These are phyloP conservation scores for Salix brachista DNA, from an alignment of 345 rosid species.

Conservation along the genomic window DNA sequence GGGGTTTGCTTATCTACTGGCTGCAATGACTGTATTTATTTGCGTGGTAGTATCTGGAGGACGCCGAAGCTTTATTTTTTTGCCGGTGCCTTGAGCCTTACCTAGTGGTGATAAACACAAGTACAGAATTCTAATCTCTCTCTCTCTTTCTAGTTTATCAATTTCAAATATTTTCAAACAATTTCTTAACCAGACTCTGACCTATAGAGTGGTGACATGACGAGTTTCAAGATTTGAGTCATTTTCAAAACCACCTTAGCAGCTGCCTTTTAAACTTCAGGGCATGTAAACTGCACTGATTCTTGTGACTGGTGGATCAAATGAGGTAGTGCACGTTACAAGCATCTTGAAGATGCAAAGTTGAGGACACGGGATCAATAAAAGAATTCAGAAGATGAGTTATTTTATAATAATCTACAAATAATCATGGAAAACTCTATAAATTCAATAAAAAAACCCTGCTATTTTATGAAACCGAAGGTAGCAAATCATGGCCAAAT, in stretches of 20 bases:
- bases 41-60: constrained; percentile 3
- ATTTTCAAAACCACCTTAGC: neutral
- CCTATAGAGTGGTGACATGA: neutral
- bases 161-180: neutral
- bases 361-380: neutral
- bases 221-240: neutral
- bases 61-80: neutral
- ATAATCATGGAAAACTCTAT: neutral
- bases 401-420: neutral
- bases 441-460: neutral
- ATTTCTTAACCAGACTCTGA: neutral
- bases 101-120: neutral
- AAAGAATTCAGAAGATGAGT: neutral
- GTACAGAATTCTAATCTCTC: neutral
- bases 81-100: neutral
- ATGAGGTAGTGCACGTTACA: neutral
- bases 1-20: constrained; percentile 17
- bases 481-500: constrained; percentile 13
- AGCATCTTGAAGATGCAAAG: neutral
- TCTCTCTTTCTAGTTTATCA: too few species aligned
- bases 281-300: neutral
- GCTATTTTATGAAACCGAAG: constrained; percentile 2
- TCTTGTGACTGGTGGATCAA: neutral
- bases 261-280: too few species aligned
- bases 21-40: constrained; percentile 7